These are phyloP conservation scores for Ananas comosus DNA, from an alignment of 176 grass and related monocot species.

Conservation along the genomic window DNA sequence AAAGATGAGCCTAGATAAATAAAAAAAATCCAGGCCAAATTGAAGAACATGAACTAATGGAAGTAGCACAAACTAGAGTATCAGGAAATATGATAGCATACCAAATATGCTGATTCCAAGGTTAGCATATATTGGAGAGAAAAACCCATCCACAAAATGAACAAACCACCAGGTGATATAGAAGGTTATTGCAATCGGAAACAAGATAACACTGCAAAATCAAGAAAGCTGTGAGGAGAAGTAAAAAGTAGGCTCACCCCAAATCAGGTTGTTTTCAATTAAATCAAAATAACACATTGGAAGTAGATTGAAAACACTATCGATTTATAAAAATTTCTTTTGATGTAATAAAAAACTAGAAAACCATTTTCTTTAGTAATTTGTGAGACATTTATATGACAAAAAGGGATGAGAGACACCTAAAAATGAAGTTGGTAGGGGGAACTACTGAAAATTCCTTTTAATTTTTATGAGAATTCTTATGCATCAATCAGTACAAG, in stretches of 20 bases:
- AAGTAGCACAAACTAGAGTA: too few species aligned
- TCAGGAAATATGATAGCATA: neutral
- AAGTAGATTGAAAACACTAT: neutral
- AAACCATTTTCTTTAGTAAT: too few species aligned
- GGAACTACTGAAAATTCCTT: neutral
- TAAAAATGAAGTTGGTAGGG: neutral
- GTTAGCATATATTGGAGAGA: constrained; percentile 25
- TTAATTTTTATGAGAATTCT: too few species aligned
- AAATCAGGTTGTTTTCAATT: too few species aligned
- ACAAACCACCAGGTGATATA: constrained; percentile 28
- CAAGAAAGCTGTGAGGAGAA: neutral
- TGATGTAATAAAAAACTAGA: neutral
- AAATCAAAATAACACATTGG: too few species aligned
- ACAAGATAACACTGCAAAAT: constrained; percentile 20
- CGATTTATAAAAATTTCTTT: neutral
- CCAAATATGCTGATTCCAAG: constrained; percentile 25
- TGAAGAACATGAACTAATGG: neutral
- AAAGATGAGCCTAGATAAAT: neutral
- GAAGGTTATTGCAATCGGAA: constrained; percentile 27
- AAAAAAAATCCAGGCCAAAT: neutral
- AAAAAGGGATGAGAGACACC: neutral
- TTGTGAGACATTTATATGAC: too few species aligned
- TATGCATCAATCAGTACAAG: too few species aligned
- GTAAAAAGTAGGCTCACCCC: neutral
- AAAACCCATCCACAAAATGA: constrained; percentile 27